Base-by-base conservation (phyloP, 331 rosid species). In the Ulmus americana region DNA sequence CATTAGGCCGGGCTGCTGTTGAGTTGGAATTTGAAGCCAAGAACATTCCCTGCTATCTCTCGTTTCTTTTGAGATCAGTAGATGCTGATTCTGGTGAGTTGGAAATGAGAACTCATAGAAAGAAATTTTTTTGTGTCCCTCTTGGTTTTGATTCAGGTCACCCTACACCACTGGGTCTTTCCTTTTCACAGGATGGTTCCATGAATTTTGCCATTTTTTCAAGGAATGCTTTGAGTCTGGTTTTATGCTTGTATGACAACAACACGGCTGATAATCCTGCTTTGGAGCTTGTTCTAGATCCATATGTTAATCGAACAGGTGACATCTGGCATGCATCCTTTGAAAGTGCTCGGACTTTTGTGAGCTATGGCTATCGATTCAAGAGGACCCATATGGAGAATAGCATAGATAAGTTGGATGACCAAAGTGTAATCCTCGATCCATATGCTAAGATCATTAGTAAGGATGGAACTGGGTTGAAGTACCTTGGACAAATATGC, bases 231-330 rank as follows among this genome's bases (percentile, higher is more conserved):
- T 83, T 83, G 73, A 61, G 95, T 59, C 78, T 89, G 80, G 84
- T 85, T 68, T 84, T 92, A 73, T 92, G 97, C 79, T 79, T 89
- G 85, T 85, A 83, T 75, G 84, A 77, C 70, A 81, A 76, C 50
- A 61, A 60, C 44, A 58, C 62, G 53, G 70, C 70, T 40, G 82
- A 82, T 61, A 65, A 77, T 73, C 98, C 98, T 65, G 86, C 82
- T 63, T 77, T 89, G 73, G 91, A 87, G 88, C 90, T 92, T 79
- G 95, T 89, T 77, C 82, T 92, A 47, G 98, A 92, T 78, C 85
- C 86, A 46, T 89, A 86, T 71, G 78, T 89, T 38, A 92, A 92
- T 68, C 83, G 85, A 78, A 74, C 97, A 5, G 97, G 98, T 61
- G 94, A 85, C 59, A 63, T 92, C n/a, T 92, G 98, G 98, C 97